Evolutionary conservation across 495 filamentous ascomycete species (phyloP).

Genomic region (Penicillium coffeae): DNA sequence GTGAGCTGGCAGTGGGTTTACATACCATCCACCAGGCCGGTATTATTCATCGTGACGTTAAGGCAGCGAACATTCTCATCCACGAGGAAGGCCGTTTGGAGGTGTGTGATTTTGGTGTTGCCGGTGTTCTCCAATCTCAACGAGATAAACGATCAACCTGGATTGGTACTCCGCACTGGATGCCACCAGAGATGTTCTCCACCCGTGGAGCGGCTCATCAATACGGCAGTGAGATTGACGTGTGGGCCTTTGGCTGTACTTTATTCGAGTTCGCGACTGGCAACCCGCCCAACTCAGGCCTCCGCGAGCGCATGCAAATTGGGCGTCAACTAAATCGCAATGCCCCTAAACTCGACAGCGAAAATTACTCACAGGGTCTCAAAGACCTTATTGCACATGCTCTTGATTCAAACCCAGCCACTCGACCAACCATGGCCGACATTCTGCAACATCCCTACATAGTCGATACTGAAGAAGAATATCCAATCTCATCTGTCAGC

Average conservation of each 20-base stretch:
- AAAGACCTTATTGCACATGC: constrained; percentile 76
- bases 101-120: constrained; percentile 94
- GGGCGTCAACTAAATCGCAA: constrained; percentile 59
- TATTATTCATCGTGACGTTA: constrained; percentile 95
- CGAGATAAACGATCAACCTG: constrained; percentile 86
- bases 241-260: constrained; percentile 93
- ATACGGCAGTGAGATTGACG: constrained; percentile 75
- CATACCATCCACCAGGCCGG: constrained; percentile 85
- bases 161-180: constrained; percentile 94
- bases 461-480: constrained; percentile 54
- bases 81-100: constrained; percentile 83
- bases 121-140: constrained; percentile 78
- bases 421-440: constrained; percentile 62
- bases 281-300: constrained; percentile 62
- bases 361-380: constrained; percentile 67
- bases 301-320: constrained; percentile 51
- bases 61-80: constrained; percentile 88
- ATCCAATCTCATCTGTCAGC: constrained; percentile 62
- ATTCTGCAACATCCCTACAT: constrained; percentile 48
- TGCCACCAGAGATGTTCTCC: constrained; percentile 84
- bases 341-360: constrained; percentile 65
- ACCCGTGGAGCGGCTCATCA: constrained; percentile 36
- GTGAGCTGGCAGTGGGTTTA: constrained; percentile 81
- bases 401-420: constrained; percentile 67
- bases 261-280: constrained; percentile 90